Base-by-base conservation (phyloP, 176 grass and related monocot species). In the Phragmites australis region DNA sequence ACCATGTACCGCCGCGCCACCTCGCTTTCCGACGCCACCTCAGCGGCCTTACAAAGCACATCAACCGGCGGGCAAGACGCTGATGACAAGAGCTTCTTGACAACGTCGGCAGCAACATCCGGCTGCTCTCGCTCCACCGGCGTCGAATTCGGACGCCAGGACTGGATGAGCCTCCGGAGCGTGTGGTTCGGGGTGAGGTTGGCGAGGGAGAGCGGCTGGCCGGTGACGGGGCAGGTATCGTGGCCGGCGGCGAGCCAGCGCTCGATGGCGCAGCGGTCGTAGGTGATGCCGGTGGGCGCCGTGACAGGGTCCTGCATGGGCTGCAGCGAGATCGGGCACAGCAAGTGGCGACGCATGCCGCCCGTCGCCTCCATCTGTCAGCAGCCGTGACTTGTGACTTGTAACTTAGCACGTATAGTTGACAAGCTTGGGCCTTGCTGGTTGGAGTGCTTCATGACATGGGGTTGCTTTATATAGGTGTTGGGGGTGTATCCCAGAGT, bases 151-250 rank as follows among this genome's bases (percentile, higher is more conserved):
- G 54, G 37, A 31, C 54, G 23, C 80, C 83, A 87, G 7, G 81
- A 79, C 23, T 82, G 75, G 81, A 90, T 90, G 14, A 90, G 87
- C 49, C 87, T 78, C 6, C 84, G 84, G 67, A 93, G 91, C 27
- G 84, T 90, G 87, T 87, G 91, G 84, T 93, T 89, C 6, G 87
- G 87, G 5, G 91, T 93, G 87, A 93, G 71, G 66, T 81, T 72
- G 31, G 70, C 34, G 70, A 75, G 23, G 6, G 76, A 15, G 69
- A 92, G 63, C 9, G 73, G 81, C 9, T 81, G 87, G 45, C 85
- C 88, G 30, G 87, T 85, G 77, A 87, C 84, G 5, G 87, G 91
- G 91, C 91, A 93, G 13, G 77, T 85, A 44, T 65, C 26, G 59
- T 85, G 81, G 52, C 80, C 91, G 46, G 56, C 59, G 91, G 75